Base-by-base conservation (phyloP, 1,139 yeast species). In the Candida neerlandica region DNA sequence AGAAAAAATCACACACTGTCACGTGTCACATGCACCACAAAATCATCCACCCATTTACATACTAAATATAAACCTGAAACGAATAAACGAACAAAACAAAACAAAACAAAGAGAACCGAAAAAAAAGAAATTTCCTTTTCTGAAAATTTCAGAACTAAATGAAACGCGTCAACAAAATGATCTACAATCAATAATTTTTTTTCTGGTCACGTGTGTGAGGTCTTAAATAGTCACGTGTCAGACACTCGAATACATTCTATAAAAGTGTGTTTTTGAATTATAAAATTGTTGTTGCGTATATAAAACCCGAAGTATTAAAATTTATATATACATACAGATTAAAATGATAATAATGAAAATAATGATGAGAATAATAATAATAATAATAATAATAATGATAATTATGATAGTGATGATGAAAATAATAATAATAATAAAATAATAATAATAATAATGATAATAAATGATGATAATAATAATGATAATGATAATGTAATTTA, bases 301-400 rank as follows among this genome's bases (percentile, higher is more conserved):
- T 37, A 6, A 37, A 19, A 37, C 27, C 16, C 29, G 41, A 21
- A 21, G n/a, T 21, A 21, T 21, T 37, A 12, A n/a, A 21, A 7
- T 19, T 21, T 37, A 21, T 37, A 21, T 37, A 37, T 23, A 37
- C 29, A 21, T 19, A 37, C 41, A 21, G 41, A 37, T 37, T 37
- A 23, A 37, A 37, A 35, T 4, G 6, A 21, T 21, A 21, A 21
- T 21, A 23, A 23, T 23, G 7, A 6, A 4, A 23, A 23, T 15
- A 37, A 37, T 37, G 23, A 37, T 37, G 11, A 21, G 4, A 21
- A 21, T 21, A 21, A 21, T 21, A 21, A 21, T 21, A 21, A 21
- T 21, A 21, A 21, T 21, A 21, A 21, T 21, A 21, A 21, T 21
- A 6, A 21, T 21, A 21, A 21, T 21, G 23, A 21, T 21, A 21